A percentile compares a stretch with the other conserved stretches of the same genome.
Evolutionary conservation across 371 early-diverging fungal genomes (phyloP).

Genomic region (Funneliformis caledonium): DNA sequence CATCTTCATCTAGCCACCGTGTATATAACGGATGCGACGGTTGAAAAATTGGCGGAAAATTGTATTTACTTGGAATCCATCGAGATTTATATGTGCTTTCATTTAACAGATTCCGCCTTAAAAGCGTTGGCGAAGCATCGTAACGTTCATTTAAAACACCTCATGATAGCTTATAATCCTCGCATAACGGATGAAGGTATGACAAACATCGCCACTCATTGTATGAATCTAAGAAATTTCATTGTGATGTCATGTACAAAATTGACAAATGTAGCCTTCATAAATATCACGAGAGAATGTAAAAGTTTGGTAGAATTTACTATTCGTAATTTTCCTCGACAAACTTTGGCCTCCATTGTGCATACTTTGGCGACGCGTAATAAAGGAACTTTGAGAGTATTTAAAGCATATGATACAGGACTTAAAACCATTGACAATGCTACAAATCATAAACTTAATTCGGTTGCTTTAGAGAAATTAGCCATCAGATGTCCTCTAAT

Average conservation of each 20-base stretch:
- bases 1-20: constrained; percentile 22
- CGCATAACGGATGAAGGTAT: constrained; percentile 7
- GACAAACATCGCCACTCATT: neutral
- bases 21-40: neutral
- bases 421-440: neutral
- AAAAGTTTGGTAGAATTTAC: constrained; percentile 11
- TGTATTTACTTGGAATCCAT: constrained; percentile 21
- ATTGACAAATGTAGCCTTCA: neutral
- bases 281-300: constrained; percentile 16
- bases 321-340: constrained; percentile 1
- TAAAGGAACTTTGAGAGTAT: constrained; percentile 23
- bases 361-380: constrained; percentile 19
- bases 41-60: constrained; percentile 2
- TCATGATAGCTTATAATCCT: constrained; percentile 28
- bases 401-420: constrained; percentile 25
- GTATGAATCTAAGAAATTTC: constrained; percentile 13
- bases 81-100: constrained; percentile 19
- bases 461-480: constrained; percentile 1
- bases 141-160: constrained; percentile 6
- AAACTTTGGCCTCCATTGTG: constrained; percentile 20
- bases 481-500: constrained; percentile 6
- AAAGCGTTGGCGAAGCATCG: constrained; percentile 1
- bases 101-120: neutral
- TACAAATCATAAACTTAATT: neutral
- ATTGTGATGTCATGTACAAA: constrained; percentile 4